Conservation (phyloP, 2,329 filamentous ascomycete species). For the Fusarium gaditjirri region DNA sequence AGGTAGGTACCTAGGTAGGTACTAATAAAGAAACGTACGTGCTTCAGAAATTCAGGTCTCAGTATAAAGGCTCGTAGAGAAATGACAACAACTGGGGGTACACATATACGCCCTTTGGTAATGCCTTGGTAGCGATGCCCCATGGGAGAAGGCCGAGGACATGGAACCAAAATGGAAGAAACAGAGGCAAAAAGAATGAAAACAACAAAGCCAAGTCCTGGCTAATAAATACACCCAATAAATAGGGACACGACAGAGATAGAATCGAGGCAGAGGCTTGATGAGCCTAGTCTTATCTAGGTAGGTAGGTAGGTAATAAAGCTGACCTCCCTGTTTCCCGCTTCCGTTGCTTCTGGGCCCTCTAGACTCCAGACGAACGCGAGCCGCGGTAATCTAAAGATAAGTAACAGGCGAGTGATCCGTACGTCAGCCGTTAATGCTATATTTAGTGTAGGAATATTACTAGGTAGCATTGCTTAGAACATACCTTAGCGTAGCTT, state of each 20-base stretch:
- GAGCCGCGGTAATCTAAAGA: not conserved
- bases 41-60: not conserved
- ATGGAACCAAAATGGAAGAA: not conserved
- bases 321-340: not conserved
- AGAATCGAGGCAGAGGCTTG: not conserved
- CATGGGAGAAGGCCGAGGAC: not conserved
- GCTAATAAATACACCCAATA: not conserved
- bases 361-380: not conserved
- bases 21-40: not conserved
- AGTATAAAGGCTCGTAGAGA: not conserved
- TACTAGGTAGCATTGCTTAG: not conserved
- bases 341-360: not conserved
- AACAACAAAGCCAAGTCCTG: not conserved
- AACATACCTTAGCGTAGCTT: not conserved
- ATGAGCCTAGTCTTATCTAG: not conserved
- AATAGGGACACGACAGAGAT: not conserved
- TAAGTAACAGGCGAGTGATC: too few relatives aligned
- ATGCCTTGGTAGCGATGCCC: not conserved
- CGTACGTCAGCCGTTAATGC: not conserved
- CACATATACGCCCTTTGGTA: not conserved
- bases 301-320: slow-evolving; percentile 2
- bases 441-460: not conserved
- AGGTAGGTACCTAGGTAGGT: too few relatives aligned
- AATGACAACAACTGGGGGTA: not conserved
- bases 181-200: not conserved